Conservation (phyloP, 208 protist species). For the Leishmania arabica region DNA sequence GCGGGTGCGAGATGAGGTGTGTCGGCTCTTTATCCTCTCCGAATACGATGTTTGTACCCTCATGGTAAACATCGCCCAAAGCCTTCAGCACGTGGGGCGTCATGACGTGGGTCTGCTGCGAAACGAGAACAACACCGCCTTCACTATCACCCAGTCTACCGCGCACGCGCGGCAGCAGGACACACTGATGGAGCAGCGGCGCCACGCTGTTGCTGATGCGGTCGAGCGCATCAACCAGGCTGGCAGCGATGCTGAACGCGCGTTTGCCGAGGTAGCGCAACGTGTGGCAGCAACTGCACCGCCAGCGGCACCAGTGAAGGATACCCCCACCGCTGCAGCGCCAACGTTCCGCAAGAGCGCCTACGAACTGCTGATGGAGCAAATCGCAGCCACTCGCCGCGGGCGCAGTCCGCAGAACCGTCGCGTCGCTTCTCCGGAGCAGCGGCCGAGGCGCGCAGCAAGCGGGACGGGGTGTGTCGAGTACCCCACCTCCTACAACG, state of each 20-base stretch:
- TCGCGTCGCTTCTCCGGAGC: conserved; percentile 7
- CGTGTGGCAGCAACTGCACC: not conserved
- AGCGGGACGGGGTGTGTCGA: conserved; percentile 1
- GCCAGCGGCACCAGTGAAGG: conserved; percentile 1
- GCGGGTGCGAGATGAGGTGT: conserved; percentile 67
- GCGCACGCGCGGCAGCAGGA: conserved; percentile 50
- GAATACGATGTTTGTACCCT: conserved; percentile 74
- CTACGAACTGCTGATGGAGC: conserved; percentile 54
- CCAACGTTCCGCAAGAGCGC: conserved; percentile 44
- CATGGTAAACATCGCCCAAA: conserved; percentile 60
- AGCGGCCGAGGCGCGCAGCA: conserved; percentile 2
- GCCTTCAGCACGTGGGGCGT: conserved; percentile 80
- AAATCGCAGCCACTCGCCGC: conserved; percentile 28
- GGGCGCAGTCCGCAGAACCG: not conserved
- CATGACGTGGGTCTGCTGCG: conserved; percentile 82
- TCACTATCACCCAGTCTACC: conserved; percentile 77
- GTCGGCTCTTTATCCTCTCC: conserved; percentile 72
- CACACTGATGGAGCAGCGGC: conserved; percentile 47
- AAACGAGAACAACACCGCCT: conserved; percentile 77
- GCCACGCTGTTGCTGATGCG: conserved; percentile 48
- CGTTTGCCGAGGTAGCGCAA: conserved; percentile 33
- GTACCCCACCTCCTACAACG: conserved; percentile 26
- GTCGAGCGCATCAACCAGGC: conserved; percentile 60
- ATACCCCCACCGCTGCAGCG: not conserved
- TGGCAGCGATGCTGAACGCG: conserved; percentile 34